phyloP scores from a whole-genome alignment of 257 asterid species.

The Lantana camara region DNA sequence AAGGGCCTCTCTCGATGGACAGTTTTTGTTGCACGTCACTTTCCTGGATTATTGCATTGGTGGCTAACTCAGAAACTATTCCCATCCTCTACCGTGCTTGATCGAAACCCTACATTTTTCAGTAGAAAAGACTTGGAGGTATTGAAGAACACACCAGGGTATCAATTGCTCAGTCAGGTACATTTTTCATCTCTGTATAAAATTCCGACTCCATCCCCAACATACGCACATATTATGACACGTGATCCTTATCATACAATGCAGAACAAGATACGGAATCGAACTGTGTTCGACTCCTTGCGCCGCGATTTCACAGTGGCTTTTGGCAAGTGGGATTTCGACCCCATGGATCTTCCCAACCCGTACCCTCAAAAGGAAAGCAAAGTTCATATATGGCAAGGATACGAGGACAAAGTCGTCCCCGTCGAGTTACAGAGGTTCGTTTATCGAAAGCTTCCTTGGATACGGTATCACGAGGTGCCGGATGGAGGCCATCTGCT shows the following conservation, averaged over 20 bases:
- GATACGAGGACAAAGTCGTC: constrained; percentile 51
- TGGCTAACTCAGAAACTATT: constrained; percentile 87
- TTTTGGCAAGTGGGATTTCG: constrained; percentile 90
- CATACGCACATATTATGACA: background rate
- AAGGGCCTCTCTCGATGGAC: constrained; percentile 65
- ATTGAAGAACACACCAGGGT: constrained; percentile 78
- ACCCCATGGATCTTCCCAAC: constrained; percentile 64
- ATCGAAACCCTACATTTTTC: constrained; percentile 70
- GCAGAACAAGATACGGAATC: constrained; percentile 65
- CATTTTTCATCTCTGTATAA: too few relatives aligned
- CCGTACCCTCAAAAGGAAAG: constrained; percentile 51
- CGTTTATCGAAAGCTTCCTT: constrained; percentile 63
- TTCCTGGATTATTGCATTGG: constrained; percentile 78
- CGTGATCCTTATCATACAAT: background rate
- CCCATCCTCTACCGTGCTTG: constrained; percentile 84
- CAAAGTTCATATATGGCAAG: constrained; percentile 60
- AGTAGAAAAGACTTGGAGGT: constrained; percentile 73
- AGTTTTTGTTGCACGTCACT: constrained; percentile 46
- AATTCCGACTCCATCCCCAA: too few relatives aligned
- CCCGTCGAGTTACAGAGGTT: constrained; percentile 68
- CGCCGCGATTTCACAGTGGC: constrained; percentile 78
- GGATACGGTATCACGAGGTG: constrained; percentile 93
- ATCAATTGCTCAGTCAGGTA: constrained; percentile 78
- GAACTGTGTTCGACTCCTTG: constrained; percentile 62
- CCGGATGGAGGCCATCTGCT: constrained; percentile 89